Conservation (phyloP, 1,284 basidiomycete species). For the Bjerkandera adusta region DNA sequence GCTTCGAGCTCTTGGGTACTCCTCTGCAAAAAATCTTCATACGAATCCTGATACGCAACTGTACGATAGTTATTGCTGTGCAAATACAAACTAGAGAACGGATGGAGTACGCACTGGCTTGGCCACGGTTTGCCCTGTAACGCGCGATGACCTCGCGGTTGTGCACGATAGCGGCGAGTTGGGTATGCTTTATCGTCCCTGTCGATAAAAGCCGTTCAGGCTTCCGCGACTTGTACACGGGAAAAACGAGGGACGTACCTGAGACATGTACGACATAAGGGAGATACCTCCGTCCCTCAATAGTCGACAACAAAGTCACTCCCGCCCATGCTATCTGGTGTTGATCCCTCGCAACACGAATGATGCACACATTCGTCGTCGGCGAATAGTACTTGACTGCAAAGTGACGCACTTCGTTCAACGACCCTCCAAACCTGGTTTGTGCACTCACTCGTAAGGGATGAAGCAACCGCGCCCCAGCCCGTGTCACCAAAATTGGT, state of each 20-base stretch:
- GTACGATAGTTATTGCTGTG: neutral
- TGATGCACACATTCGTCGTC: constrained; percentile 72
- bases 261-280: constrained; percentile 76
- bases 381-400: constrained; percentile 85
- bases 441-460: constrained; percentile 60
- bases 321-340: constrained; percentile 74
- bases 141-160: constrained; percentile 68
- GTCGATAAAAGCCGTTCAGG: constrained; percentile 4
- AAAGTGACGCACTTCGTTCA: too few species aligned
- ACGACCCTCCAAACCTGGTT: too few species aligned
- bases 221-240: neutral
- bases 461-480: constrained; percentile 73
- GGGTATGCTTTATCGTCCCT: constrained; percentile 81
- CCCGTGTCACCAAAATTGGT: constrained; percentile 75
- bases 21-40: constrained; percentile 52
- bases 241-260: constrained; percentile 40
- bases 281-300: constrained; percentile 56
- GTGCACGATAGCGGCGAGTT: constrained; percentile 69
- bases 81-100: constrained; percentile 9
- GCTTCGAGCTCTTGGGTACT: constrained; percentile 60
- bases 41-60: constrained; percentile 58
- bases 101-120: constrained; percentile 42
- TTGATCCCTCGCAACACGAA: constrained; percentile 75
- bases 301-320: constrained; percentile 56
- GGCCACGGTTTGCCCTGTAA: constrained; percentile 51